Evolutionary conservation across 345 rosid genomes (phyloP), one percentile per base, ranked within the genome.

Genomic region (Eucalyptus regnans): DNA sequence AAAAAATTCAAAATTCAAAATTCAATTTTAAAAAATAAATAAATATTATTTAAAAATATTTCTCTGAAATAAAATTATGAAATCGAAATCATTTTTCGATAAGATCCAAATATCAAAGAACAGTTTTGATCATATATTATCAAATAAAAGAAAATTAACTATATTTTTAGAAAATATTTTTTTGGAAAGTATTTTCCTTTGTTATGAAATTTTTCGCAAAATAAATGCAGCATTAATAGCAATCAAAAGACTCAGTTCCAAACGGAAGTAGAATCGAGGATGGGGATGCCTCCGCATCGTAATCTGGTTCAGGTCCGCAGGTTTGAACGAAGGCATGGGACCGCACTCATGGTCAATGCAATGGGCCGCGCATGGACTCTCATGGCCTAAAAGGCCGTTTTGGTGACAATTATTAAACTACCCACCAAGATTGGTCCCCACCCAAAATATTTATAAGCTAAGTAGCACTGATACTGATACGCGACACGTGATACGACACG

Each of bases 121-220:
- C 29, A 0, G 4, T 2, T 9, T 56, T 4, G 12, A 56, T 23
- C 1, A 56, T 9, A 9, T 56, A 56, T 56, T 56, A 22, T 23
- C 3, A 0, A 52, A 56, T 23, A 56, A 56, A 56, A 23, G 2
- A 56, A 56, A 22, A 4, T 0, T 56, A 56, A 1, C 62, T 56
- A 0, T 23, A 56, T 56, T 9, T 23, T 23, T 56, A 9, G 5
- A 23, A 56, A 56, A 56, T 23, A 56, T 23, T 23, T 9, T 56
- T 56, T 0, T 9, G 0, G 0, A 56, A 10, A 56, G 12, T 23
- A 56, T 56, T 56, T 56, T 56, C 0, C 12, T 56, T 56, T 56
- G 1, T 56, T 56, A 56, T 22, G 25, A 20, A 56, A 4, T 8
- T 22, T 56, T 56, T 23, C 58, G 0, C 58, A 20, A 52, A 18